These are phyloP conservation scores for Boletus huronensis DNA, from an alignment of 768 basidiomycete genomes.

Conservation along the genomic window DNA sequence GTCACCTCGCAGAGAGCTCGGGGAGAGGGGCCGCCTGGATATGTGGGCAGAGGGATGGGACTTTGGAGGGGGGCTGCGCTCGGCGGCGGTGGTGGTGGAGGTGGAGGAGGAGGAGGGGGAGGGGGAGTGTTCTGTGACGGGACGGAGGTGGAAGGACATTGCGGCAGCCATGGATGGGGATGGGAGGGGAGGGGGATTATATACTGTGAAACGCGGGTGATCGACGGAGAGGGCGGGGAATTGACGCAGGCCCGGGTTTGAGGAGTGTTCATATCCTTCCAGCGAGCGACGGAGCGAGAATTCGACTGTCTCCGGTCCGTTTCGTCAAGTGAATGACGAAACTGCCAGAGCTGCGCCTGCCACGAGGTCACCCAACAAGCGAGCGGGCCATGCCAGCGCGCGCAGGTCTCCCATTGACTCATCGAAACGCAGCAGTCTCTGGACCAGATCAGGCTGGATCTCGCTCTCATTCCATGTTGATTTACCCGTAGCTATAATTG, in stretches of 20 bases:
- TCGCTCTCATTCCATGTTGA: constrained; percentile 24
- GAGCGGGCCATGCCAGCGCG: constrained; percentile 19
- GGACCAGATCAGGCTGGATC: constrained; percentile 20
- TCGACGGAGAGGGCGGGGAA: constrained; percentile 24
- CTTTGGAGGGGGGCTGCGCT: constrained; percentile 37
- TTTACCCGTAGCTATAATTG: constrained; percentile 26
- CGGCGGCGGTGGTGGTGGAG: constrained; percentile 44
- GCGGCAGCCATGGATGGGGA: constrained; percentile 37
- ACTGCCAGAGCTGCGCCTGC: constrained; percentile 17
- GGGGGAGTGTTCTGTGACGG: constrained; percentile 45
- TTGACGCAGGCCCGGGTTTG: neutral
- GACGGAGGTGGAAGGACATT: constrained; percentile 54
- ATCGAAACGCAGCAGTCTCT: constrained; percentile 15
- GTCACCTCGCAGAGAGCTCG: constrained; percentile 58
- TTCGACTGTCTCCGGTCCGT: constrained; percentile 23
- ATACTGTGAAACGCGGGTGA: no score
- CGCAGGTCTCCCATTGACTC: constrained; percentile 16
- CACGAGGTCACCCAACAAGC: constrained; percentile 26
- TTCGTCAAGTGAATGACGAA: constrained; percentile 15
- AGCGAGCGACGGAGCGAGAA: constrained; percentile 20
- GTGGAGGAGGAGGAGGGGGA: constrained; percentile 56
- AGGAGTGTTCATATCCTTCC: constrained; percentile 6
- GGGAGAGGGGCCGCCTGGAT: constrained; percentile 58
- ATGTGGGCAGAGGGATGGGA: constrained; percentile 12
- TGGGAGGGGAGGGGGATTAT: constrained; percentile 17